These are phyloP conservation scores for Asclepias syriaca DNA, from an alignment of 257 asterid genomes.

Conservation along the genomic window DNA sequence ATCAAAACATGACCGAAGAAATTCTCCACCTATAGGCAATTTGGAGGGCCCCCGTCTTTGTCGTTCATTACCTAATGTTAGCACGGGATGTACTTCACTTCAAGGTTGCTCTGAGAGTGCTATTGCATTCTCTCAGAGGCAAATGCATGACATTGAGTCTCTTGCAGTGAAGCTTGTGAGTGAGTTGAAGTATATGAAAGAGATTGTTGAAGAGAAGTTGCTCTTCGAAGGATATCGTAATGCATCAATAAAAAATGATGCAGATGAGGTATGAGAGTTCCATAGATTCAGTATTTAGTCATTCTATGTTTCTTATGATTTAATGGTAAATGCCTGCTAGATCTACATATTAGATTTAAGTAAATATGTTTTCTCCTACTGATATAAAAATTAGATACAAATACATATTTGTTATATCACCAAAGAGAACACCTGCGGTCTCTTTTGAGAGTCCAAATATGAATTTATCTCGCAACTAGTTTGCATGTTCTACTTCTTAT, in stretches of 20 bases:
- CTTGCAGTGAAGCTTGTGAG: slow-evolving; percentile 61
- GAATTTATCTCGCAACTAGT: neutral
- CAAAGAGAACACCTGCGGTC: neutral
- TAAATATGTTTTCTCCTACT: neutral
- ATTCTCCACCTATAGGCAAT: slow-evolving; percentile 45
- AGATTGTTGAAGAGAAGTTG: slow-evolving; percentile 67
- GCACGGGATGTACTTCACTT: slow-evolving; percentile 62
- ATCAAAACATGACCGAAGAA: slow-evolving; percentile 31
- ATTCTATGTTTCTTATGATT: neutral
- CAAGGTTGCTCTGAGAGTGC: slow-evolving; percentile 75
- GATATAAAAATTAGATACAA: neutral
- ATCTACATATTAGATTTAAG: neutral
- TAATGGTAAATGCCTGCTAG: neutral
- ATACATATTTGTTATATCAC: neutral
- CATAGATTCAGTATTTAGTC: neutral
- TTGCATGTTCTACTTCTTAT: neutral
- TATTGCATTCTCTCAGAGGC: slow-evolving; percentile 79
- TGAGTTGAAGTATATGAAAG: slow-evolving; percentile 88
- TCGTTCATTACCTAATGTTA: slow-evolving; percentile 57
- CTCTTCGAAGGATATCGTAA: slow-evolving; percentile 77
- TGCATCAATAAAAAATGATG: slow-evolving; percentile 54
- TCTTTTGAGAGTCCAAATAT: no score
- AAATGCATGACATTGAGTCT: slow-evolving; percentile 81
- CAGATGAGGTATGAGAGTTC: slow-evolving; percentile 60
- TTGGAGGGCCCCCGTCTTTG: slow-evolving; percentile 55